These are phyloP conservation scores for Aspergillus tanneri DNA, from an alignment of 2,329 filamentous ascomycete species.

Conservation along the genomic window DNA sequence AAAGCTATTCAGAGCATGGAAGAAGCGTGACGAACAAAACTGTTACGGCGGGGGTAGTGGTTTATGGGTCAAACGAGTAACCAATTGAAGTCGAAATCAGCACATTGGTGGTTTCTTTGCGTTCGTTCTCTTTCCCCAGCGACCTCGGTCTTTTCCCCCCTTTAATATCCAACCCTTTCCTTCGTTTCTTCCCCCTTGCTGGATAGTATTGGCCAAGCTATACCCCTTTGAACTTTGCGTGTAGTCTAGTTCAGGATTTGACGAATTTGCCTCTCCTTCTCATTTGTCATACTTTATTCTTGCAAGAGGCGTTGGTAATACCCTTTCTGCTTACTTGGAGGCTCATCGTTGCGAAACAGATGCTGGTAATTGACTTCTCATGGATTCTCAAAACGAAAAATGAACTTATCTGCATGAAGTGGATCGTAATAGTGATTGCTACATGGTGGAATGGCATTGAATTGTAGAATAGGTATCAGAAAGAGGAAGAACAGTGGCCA, in stretches of 20 bases:
- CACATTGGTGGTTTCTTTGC: neutral
- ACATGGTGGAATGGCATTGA: neutral
- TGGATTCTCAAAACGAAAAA: neutral
- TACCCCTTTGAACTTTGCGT: constrained; percentile 9
- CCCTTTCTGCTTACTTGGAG: constrained; percentile 6
- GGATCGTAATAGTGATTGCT: neutral
- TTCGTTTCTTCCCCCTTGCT: constrained; percentile 1
- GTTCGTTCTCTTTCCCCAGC: constrained; percentile 10
- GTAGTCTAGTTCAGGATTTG: constrained; percentile 12
- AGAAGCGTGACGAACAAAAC: constrained; percentile 66
- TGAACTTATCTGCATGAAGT: neutral
- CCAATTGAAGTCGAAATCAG: constrained; percentile 49
- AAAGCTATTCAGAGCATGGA: constrained; percentile 71
- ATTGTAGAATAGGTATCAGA: constrained; percentile 10
- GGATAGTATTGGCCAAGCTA: constrained; percentile 8
- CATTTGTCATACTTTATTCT: neutral
- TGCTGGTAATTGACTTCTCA: constrained; percentile 1
- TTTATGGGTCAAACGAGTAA: constrained; percentile 77
- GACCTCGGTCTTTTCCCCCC: constrained; percentile 11
- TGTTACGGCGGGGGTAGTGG: constrained; percentile 53
- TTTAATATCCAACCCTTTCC: neutral
- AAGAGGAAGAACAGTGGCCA: constrained; percentile 16
- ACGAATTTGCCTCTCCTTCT: constrained; percentile 8
- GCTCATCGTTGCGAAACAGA: constrained; percentile 1
- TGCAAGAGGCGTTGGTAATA: constrained; percentile 2